Conservation (phyloP, 2,329 filamentous ascomycete species). For the Penicillium crustosum region DNA sequence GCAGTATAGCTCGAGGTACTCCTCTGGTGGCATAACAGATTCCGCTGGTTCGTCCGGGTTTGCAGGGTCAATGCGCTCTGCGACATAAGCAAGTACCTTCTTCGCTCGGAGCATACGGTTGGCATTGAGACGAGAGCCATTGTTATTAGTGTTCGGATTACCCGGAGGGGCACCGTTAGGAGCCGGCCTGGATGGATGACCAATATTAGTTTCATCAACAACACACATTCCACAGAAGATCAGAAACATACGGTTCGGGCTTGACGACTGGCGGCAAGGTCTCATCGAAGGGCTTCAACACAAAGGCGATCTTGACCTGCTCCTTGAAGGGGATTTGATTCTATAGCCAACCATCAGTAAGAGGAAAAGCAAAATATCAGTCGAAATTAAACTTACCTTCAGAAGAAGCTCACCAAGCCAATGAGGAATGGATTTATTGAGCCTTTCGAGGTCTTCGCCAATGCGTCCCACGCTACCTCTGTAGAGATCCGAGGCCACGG, state of each 20-base stretch:
- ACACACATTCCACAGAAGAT: neutral
- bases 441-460: slow-evolving; percentile 72
- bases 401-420: slow-evolving; percentile 91
- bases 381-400: slow-evolving; percentile 49
- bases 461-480: slow-evolving; percentile 80
- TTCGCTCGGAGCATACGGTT: slow-evolving; percentile 95
- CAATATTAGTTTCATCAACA: slow-evolving; percentile 1
- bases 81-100: slow-evolving; percentile 90
- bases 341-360: slow-evolving; percentile 36
- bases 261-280: slow-evolving; percentile 71
- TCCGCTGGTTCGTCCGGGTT: slow-evolving; percentile 59
- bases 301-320: slow-evolving; percentile 93
- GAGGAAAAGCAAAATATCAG: neutral
- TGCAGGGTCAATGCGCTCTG: slow-evolving; percentile 79
- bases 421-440: slow-evolving; percentile 83
- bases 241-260: slow-evolving; percentile 60
- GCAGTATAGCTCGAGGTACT: slow-evolving; percentile 93
- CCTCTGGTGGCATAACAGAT: slow-evolving; percentile 71
- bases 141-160: slow-evolving; percentile 32
- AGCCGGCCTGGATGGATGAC: slow-evolving; percentile 17
- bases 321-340: slow-evolving; percentile 84
- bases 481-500: slow-evolving; percentile 78
- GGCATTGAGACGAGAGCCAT: slow-evolving; percentile 88
- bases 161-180: slow-evolving; percentile 21
- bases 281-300: slow-evolving; percentile 78